Conservation (phyloP, 148 eudicot genomes). For the Heliamphora exappendiculata region DNA sequence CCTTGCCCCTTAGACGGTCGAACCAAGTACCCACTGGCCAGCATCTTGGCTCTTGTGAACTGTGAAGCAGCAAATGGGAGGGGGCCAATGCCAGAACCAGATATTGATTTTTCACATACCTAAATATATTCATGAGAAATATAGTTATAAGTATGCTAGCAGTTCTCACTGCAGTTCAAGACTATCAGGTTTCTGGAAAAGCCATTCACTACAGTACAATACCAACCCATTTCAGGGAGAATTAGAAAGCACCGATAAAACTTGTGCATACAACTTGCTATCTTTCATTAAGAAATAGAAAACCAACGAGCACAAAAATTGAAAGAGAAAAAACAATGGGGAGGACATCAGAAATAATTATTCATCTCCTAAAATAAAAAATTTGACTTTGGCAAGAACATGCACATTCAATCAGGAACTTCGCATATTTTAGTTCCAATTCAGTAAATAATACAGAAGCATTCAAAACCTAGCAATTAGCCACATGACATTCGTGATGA, state of each 20-base stretch:
- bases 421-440: background rate
- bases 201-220: too few species aligned
- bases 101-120: conserved; percentile 8
- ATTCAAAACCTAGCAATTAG: background rate
- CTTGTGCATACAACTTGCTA: too few species aligned
- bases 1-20: conserved; percentile 41
- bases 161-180: background rate
- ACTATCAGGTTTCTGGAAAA: background rate
- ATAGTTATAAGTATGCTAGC: background rate
- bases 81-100: conserved; percentile 17
- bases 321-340: background rate
- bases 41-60: conserved; percentile 34
- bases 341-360: background rate
- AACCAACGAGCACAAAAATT: background rate
- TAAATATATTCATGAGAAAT: background rate
- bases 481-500: background rate
- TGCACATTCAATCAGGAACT: background rate
- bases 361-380: background rate
- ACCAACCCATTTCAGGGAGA: too few species aligned
- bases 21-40: conserved; percentile 38
- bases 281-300: background rate
- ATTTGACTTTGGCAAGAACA: background rate
- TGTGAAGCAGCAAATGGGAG: conserved; percentile 22
- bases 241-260: too few species aligned
- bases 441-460: background rate